A percentile compares a stretch with the other conserved stretches of the same genome.
phyloP scores from a whole-genome alignment of 2,329 filamentous ascomycete genomes.

The Pseudopyrenochaeta lycopersici region DNA sequence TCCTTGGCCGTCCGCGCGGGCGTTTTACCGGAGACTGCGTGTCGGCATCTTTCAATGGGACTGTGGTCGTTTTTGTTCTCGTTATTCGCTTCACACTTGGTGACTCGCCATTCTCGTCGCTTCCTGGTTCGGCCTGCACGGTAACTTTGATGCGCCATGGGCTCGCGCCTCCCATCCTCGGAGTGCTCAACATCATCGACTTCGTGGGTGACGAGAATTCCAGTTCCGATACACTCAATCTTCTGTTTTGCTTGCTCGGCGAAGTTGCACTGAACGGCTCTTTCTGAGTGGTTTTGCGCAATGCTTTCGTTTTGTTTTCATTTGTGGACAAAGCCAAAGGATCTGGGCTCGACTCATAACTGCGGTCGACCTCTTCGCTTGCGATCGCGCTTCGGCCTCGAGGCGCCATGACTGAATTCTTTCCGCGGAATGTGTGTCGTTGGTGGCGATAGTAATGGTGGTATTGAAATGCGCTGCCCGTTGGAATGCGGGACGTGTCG shows the following conservation, averaged over 20 bases:
- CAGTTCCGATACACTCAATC: constrained; percentile 25
- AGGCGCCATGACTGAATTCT: constrained; percentile 32
- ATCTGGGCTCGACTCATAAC: constrained; percentile 49
- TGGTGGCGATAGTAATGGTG: constrained; percentile 20
- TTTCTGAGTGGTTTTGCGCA: constrained; percentile 29
- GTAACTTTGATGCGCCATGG: constrained; percentile 62
- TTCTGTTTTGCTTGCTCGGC: constrained; percentile 38
- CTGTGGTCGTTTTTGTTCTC: constrained; percentile 48
- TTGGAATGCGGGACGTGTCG: constrained; percentile 22
- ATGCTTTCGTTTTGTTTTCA: constrained; percentile 29
- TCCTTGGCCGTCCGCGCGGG: constrained; percentile 46
- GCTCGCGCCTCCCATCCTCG: constrained; percentile 48
- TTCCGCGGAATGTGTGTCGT: constrained; percentile 15
- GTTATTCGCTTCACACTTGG: constrained; percentile 39
- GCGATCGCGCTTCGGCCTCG: constrained; percentile 24
- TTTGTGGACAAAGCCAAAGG: constrained; percentile 43
- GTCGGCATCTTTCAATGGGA: constrained; percentile 53
- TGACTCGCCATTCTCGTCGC: constrained; percentile 42
- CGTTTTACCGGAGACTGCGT: constrained; percentile 49
- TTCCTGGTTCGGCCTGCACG: constrained; percentile 56
- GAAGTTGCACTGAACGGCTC: constrained; percentile 40
- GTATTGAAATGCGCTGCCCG: constrained; percentile 17
- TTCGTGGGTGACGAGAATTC: constrained; percentile 52
- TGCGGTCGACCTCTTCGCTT: constrained; percentile 29
- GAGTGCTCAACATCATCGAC: constrained; percentile 56